Evolutionary conservation across 768 basidiomycete genomes (phyloP).

Genomic region (Termitomyces titanicus): DNA sequence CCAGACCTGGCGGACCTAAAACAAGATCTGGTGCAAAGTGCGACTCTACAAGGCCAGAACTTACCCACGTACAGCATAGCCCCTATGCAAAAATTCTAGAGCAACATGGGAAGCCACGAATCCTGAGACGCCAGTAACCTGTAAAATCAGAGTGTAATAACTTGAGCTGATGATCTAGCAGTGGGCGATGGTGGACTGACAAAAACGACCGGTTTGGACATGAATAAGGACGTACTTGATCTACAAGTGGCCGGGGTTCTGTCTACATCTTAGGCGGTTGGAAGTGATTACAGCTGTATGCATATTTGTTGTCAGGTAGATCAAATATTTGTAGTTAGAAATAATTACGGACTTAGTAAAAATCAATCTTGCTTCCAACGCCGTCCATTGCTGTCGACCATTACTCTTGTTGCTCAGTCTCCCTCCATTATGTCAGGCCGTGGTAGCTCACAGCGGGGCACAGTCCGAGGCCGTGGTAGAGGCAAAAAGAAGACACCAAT

Average conservation of each 20-base stretch:
- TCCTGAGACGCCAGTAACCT: conserved; percentile 18
- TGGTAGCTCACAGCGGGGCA: too few relatives aligned
- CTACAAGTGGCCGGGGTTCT: too few relatives aligned
- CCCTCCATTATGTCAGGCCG: too few relatives aligned
- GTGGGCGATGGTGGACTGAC: background rate
- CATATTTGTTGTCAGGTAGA: too few relatives aligned
- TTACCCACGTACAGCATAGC: conserved; percentile 18
- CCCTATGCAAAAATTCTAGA: conserved; percentile 6
- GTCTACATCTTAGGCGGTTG: background rate
- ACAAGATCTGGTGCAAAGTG: background rate
- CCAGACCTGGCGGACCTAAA: conserved; percentile 7
- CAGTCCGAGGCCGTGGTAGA: too few relatives aligned
- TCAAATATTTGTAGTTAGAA: too few relatives aligned
- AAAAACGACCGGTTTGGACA: background rate
- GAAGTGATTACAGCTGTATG: too few relatives aligned
- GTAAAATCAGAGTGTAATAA: background rate
- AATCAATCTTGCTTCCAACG: too few relatives aligned
- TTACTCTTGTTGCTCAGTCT: too few relatives aligned
- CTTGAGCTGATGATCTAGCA: background rate
- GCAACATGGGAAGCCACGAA: conserved; percentile 16
- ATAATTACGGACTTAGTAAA: too few relatives aligned
- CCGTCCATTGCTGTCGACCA: too few relatives aligned
- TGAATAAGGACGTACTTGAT: background rate
- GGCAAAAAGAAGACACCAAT: too few relatives aligned
- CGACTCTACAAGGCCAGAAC: background rate